These are phyloP conservation scores for Paramecium biaurelia DNA, from an alignment of 73 alveolate genomes.

Conservation along the genomic window DNA sequence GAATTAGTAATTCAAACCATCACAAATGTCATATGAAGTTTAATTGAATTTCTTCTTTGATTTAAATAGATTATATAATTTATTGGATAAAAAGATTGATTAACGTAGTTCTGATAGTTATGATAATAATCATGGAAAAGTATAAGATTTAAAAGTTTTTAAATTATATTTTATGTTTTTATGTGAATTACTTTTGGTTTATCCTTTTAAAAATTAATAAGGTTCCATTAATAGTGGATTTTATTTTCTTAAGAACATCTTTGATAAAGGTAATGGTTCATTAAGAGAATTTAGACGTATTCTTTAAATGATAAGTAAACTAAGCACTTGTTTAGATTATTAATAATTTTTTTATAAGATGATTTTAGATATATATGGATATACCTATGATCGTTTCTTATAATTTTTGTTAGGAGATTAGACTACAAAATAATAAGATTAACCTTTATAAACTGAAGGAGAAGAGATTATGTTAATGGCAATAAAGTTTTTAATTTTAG, in stretches of 20 bases:
- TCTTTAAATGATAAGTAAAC: not conserved
- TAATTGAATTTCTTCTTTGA: not conserved
- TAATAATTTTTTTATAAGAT: not conserved
- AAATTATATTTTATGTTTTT: slow-evolving; percentile 13
- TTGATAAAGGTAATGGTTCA: not conserved
- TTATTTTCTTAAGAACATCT: not conserved
- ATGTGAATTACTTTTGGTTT: not conserved
- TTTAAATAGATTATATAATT: not conserved
- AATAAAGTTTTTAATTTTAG: not conserved
- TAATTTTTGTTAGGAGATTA: not conserved
- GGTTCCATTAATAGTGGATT: not conserved
- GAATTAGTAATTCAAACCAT: not conserved
- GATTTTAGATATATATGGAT: not conserved
- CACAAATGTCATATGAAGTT: not conserved
- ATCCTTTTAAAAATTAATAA: not conserved
- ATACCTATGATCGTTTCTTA: slow-evolving; percentile 13
- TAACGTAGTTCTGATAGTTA: not conserved
- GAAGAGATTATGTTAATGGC: slow-evolving; percentile 46
- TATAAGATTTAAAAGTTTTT: not conserved
- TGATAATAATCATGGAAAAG: slow-evolving; percentile 27
- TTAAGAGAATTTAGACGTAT: not conserved
- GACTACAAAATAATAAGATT: not conserved
- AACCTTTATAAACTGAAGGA: not conserved
- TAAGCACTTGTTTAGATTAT: slow-evolving; percentile 32
- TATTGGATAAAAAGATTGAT: slow-evolving; percentile 30